phyloP scores from a whole-genome alignment of 805 yeast genomes.

The Cyberlindnera japonica region DNA sequence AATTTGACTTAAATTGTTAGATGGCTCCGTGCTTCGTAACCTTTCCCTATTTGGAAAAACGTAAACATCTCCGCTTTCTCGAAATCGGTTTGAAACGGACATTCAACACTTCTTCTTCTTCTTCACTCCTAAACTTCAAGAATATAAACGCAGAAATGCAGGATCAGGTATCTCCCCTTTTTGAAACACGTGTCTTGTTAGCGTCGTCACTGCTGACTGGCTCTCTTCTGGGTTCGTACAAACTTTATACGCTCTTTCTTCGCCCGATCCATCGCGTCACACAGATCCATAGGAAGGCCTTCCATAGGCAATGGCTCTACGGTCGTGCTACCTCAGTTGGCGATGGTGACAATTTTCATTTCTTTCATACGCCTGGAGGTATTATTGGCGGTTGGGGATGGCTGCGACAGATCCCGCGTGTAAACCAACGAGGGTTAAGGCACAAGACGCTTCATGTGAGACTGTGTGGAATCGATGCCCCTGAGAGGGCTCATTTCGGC shows the following conservation, averaged over 20 bases:
- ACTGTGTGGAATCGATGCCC: conserved; percentile 94
- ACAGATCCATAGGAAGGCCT: conserved; percentile 46
- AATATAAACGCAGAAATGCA: neutral
- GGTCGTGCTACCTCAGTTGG: conserved; percentile 91
- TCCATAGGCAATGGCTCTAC: conserved; percentile 42
- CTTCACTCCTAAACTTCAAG: neutral
- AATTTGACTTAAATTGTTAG: neutral
- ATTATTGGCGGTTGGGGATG: conserved; percentile 88
- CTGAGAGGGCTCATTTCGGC: conserved; percentile 93
- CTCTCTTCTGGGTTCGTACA: conserved; percentile 39
- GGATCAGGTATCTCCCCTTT: conserved; percentile 8
- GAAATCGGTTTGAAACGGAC: neutral
- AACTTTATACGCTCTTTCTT: conserved; percentile 46
- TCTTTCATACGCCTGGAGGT: conserved; percentile 95
- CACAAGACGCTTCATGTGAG: conserved; percentile 76
- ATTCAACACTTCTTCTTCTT: neutral
- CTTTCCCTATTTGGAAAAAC: conserved; percentile 3
- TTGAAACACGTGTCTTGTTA: conserved; percentile 24
- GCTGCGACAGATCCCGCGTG: conserved; percentile 64
- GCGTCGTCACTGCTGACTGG: conserved; percentile 34
- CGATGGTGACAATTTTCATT: conserved; percentile 92
- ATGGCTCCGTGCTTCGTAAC: conserved; percentile 7
- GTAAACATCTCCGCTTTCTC: conserved; percentile 7
- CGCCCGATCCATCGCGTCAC: conserved; percentile 46
- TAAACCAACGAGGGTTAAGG: conserved; percentile 42